Base-by-base conservation (phyloP, 2,329 filamentous ascomycete genomes). In the Alternaria sp. region DNA sequence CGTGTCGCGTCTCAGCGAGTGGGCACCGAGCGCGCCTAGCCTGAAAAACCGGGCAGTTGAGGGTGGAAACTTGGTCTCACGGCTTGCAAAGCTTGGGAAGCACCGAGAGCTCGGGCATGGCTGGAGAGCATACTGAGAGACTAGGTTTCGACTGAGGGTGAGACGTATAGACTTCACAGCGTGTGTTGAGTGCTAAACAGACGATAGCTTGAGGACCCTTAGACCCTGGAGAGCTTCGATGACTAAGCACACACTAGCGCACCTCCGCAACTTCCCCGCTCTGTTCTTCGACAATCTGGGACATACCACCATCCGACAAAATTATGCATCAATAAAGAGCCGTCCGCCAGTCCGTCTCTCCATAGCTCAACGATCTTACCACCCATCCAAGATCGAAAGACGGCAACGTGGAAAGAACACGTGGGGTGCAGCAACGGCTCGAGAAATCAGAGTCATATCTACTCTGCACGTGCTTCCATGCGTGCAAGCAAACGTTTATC, bases 1-100 rank as follows among this genome's bases (percentile, higher is more conserved):
- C 58, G 46, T 54, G 43, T 43, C 41, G 33, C 20, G 61, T 64
- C 54, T 57, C 57, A 61, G 28, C 43, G 53, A 44, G 47, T 53
- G 28, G 49, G 28, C 28, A 14, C 30, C 15, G 20, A n/a, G 30
- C 43, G 33, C 30, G 41, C 41, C 44, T 43, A 28, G 46, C 37
- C 20, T 14, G 11, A 3, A 57, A 60, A 64, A 54, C 61, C 60
- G 49, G 58, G 23, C 21, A 41, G 15, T 37, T 21, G 20, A 25
- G 5, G 2, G 5, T 1, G 3, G 9, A 37, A 41, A 37, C 20
- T 41, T n/a, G 28, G 18, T 41, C 14, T 18, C n/a, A 6, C 37
- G 37, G 2, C 15, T 41, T 25, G 14, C 20, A 37, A 12, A 10
- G 9, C 20, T 18, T 20, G 23, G 20, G 9, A 14, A 21, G 7